These are phyloP conservation scores for Zygotorulaspora danielsina DNA, from an alignment of 805 yeast genomes.

Conservation along the genomic window DNA sequence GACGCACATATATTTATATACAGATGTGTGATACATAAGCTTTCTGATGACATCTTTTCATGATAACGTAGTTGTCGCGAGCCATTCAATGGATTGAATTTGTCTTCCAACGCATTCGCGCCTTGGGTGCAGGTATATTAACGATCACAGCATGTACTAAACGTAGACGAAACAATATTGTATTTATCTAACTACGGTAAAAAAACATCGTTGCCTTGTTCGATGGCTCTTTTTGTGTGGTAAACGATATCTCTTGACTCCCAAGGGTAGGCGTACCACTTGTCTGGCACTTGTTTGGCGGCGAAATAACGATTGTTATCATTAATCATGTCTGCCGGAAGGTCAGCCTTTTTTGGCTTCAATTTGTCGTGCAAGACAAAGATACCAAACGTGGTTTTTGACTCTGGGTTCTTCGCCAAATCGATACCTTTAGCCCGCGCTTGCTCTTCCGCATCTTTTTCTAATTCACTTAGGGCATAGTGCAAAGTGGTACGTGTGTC, in stretches of 20 bases:
- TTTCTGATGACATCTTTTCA: no score
- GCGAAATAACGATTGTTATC: conserved; percentile 60
- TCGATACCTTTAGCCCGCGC: conserved; percentile 49
- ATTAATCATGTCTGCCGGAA: conserved; percentile 59
- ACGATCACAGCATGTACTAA: no score
- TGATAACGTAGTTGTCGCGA: no score
- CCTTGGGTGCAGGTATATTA: no score
- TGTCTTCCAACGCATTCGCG: no score
- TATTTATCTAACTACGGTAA: conserved; percentile 22
- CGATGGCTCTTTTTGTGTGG: conserved; percentile 66
- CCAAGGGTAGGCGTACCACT: conserved; percentile 89
- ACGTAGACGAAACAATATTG: no score
- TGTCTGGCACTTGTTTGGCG: conserved; percentile 70
- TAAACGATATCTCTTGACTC: conserved; percentile 70
- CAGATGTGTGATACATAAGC: no score
- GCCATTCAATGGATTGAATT: no score
- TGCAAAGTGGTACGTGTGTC: conserved; percentile 82
- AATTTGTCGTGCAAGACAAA: conserved; percentile 75
- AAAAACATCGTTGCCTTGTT: conserved; percentile 66
- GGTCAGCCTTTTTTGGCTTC: conserved; percentile 66
- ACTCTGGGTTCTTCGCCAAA: conserved; percentile 39
- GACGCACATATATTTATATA: no score
- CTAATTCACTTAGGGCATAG: conserved; percentile 69
- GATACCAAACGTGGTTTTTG: conserved; percentile 61
- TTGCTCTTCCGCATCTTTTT: conserved; percentile 65